These are phyloP conservation scores for Irpex sp. DNA, from an alignment of 1,284 basidiomycete genomes.

Conservation along the genomic window DNA sequence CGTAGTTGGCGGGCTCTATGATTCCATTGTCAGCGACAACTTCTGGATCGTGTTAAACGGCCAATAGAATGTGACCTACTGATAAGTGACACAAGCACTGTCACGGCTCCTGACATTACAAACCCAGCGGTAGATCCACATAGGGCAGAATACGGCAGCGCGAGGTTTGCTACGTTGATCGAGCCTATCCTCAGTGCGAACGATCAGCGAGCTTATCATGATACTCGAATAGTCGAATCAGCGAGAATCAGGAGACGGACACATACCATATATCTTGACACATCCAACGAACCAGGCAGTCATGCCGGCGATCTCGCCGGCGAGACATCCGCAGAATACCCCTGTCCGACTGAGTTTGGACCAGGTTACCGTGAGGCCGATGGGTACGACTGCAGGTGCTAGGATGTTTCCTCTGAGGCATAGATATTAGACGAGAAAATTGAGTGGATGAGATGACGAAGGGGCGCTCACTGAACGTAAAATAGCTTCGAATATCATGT, in stretches of 20 bases:
- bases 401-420: slow-evolving; percentile 40
- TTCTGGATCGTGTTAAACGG: not conserved
- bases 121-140: slow-evolving; percentile 4
- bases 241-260: not conserved
- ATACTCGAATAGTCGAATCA: too few species aligned
- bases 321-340: slow-evolving; percentile 39
- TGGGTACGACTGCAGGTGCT: slow-evolving; percentile 46
- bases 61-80: not conserved
- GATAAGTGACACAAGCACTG: slow-evolving; percentile 5
- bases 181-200: not conserved
- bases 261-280: slow-evolving; percentile 42
- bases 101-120: slow-evolving; percentile 1
- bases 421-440: not conserved
- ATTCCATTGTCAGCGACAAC: not conserved
- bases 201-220: too few species aligned
- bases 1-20: slow-evolving; percentile 42
- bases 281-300: slow-evolving; percentile 50
- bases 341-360: slow-evolving; percentile 39
- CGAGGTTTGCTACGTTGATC: slow-evolving; percentile 7
- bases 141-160: slow-evolving; percentile 5
- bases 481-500: slow-evolving; percentile 28
- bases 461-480: slow-evolving; percentile 40
- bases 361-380: slow-evolving; percentile 46
- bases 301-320: slow-evolving; percentile 42
- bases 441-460: not conserved